These are phyloP conservation scores for Niebla homalea DNA, from an alignment of 495 filamentous ascomycete species.

Conservation along the genomic window DNA sequence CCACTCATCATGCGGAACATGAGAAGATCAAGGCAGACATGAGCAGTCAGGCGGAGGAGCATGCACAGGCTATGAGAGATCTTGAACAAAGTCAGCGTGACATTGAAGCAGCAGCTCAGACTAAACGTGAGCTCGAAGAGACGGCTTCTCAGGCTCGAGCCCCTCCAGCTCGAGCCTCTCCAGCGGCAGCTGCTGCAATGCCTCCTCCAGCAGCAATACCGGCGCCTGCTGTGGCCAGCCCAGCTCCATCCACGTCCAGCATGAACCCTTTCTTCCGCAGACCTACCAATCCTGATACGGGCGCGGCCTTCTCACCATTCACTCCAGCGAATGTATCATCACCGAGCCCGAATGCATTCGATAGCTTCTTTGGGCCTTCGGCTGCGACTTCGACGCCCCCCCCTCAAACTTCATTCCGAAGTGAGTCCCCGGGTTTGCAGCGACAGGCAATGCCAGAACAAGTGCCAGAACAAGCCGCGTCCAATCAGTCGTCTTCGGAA, in stretches of 20 bases:
- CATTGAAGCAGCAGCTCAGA: slow-evolving; percentile 29
- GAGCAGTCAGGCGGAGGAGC: slow-evolving; percentile 51
- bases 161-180: slow-evolving; percentile 8
- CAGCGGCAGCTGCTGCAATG: slow-evolving; percentile 42
- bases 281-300: slow-evolving; percentile 46
- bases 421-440: slow-evolving; percentile 34
- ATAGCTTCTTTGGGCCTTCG: slow-evolving; percentile 77
- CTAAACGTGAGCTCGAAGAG: slow-evolving; percentile 20
- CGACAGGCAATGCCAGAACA: slow-evolving; percentile 12
- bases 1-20: slow-evolving; percentile 73
- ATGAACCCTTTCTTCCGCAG: slow-evolving; percentile 84
- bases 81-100: slow-evolving; percentile 24
- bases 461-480: slow-evolving; percentile 29
- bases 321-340: slow-evolving; percentile 29
- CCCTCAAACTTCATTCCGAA: slow-evolving; percentile 53
- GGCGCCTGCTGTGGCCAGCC: no score
- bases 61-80: slow-evolving; percentile 33
- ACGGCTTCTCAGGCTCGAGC: slow-evolving; percentile 8
- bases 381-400: slow-evolving; percentile 40
- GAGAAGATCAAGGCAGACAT: slow-evolving; percentile 74
- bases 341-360: slow-evolving; percentile 59
- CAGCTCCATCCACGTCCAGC: slow-evolving; percentile 55
- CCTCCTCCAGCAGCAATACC: slow-evolving; percentile 22
- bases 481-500: slow-evolving; percentile 10
- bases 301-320: slow-evolving; percentile 33